Evolutionary conservation across 768 basidiomycete genomes (phyloP), one percentile per base, ranked within the genome.

Genomic region (Cystofilobasidium bisporidii): DNA sequence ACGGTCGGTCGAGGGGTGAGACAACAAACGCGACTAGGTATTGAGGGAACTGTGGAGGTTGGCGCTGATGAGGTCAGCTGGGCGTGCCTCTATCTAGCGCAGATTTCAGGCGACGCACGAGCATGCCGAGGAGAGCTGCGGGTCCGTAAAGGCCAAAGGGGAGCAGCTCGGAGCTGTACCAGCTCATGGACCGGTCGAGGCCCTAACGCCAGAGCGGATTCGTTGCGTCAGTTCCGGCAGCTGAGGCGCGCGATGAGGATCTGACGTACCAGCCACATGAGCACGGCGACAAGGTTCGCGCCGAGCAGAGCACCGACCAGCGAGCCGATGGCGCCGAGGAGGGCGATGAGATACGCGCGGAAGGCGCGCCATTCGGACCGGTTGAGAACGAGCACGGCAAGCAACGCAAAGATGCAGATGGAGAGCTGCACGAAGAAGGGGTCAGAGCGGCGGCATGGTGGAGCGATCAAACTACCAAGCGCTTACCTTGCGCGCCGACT

Each of bases 371-470:
- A 69, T 5, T 63, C 66, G 10, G 48, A 50, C 41, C 60, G 60
- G 40, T 67, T 67, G 53, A 67, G 17, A 50, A 67, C 38, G n/a
- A 67, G 40, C 12, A 67, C 33, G n/a, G 59, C 53, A 10, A 67
- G 58, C 17, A 56, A 12, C 1, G 66, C 60, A 36, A 48, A 50
- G 28, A 67, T 28, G 50, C 17, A 38, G 28, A 41, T 24, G 4
- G 66, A 55, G 26, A 62, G 43, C 64, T 65, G 33, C 20, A 26
- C 14, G 33, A 50, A 17, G 11, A 24, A 32, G 10, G 47, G 20
- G 38, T 55, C 9, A 28, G 47, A 12, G 18, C 6, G 26, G 48
- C 15, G 1, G n/a, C 3, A 17, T 3, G 28, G 48, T 17, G 48
- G 12, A 28, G 30, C 40, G 48, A 8, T n/a, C n/a, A 40, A 64